A percentile compares a stretch with the other conserved stretches of the same genome.
Evolutionary conservation across 2,329 filamentous ascomycete species (phyloP).

Genomic region (Cercospora sp.): DNA sequence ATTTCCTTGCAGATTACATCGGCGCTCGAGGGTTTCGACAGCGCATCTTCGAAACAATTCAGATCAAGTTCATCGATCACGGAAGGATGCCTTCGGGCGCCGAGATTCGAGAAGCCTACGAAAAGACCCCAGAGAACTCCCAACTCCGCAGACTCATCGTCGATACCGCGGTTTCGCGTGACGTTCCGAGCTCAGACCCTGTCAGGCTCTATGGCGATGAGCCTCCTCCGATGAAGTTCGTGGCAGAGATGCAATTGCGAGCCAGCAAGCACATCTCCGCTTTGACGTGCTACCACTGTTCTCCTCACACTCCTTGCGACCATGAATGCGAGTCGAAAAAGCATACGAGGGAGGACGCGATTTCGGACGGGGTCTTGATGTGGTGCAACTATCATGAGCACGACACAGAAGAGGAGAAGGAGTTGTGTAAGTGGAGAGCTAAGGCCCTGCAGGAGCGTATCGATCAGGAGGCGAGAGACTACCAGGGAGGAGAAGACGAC

Average conservation of each 20-base stretch:
- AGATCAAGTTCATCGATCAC: not conserved
- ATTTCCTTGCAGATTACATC: not conserved
- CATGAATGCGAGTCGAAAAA: not conserved
- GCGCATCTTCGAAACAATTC: conserved; percentile 1
- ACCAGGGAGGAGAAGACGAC: not conserved
- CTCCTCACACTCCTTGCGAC: not conserved
- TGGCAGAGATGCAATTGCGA: not conserved
- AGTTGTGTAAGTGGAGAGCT: conserved; percentile 5
- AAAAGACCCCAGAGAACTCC: not conserved
- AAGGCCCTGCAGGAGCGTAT: not conserved
- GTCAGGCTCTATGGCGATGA: not conserved
- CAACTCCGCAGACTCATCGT: not conserved
- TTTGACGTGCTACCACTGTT: not conserved
- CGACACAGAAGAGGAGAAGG: conserved; percentile 1
- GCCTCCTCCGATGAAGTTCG: not conserved
- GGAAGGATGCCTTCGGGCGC: not conserved
- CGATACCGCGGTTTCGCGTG: not conserved
- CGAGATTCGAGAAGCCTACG: not conserved
- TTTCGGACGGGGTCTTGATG: not conserved
- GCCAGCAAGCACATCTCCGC: not conserved
- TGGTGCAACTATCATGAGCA: conserved; percentile 5
- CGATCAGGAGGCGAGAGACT: not conserved
- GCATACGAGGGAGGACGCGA: not conserved
- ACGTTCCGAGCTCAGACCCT: not conserved
- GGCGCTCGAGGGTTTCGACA: not conserved